Percentiles rank a stretch among this genome's conserved stretches.
Evolutionary conservation across 2,329 filamentous ascomycete genomes (phyloP).

Genomic region (Neonectria hederae): DNA sequence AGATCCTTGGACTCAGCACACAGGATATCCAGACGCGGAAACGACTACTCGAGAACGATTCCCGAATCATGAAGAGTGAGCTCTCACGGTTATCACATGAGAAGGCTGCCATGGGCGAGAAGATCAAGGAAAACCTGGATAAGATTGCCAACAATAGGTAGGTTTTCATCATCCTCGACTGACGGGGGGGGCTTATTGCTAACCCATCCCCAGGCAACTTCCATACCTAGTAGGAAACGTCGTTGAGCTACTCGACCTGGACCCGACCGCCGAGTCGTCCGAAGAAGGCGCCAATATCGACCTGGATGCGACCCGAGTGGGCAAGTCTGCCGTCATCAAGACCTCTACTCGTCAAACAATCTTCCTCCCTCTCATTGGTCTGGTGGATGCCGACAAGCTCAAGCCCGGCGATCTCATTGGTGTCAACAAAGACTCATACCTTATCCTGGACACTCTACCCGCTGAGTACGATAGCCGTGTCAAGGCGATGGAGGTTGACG

Average conservation of each 20-base stretch:
- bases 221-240: constrained; percentile 99
- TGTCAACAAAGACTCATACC: constrained; percentile 98
- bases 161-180: constrained; percentile 37
- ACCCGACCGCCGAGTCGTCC: constrained; percentile 93
- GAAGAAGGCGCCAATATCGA: constrained; percentile 99
- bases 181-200: constrained; percentile 5
- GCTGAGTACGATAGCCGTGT: constrained; percentile 99
- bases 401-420: constrained; percentile 97
- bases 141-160: constrained; percentile 99
- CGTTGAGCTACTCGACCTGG: constrained; percentile 94
- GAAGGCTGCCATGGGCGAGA: constrained; percentile 94
- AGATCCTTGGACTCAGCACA: constrained; percentile 92
- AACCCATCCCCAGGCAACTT: constrained; percentile 74
- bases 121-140: constrained; percentile 98
- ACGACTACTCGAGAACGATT: constrained; percentile 95
- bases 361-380: constrained; percentile 94
- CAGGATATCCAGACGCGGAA: constrained; percentile 92
- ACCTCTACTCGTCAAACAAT: constrained; percentile 98
- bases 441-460: constrained; percentile 94
- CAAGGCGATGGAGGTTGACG: constrained; percentile 99
- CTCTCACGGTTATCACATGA: constrained; percentile 93
- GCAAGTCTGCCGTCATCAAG: constrained; percentile 99
- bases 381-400: constrained; percentile 93
- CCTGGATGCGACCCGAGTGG: constrained; percentile 92
- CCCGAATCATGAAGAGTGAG: constrained; percentile 98